Evolutionary conservation across 2,329 filamentous ascomycete genomes (phyloP).

Genomic region (Aureobasidium sp.): DNA sequence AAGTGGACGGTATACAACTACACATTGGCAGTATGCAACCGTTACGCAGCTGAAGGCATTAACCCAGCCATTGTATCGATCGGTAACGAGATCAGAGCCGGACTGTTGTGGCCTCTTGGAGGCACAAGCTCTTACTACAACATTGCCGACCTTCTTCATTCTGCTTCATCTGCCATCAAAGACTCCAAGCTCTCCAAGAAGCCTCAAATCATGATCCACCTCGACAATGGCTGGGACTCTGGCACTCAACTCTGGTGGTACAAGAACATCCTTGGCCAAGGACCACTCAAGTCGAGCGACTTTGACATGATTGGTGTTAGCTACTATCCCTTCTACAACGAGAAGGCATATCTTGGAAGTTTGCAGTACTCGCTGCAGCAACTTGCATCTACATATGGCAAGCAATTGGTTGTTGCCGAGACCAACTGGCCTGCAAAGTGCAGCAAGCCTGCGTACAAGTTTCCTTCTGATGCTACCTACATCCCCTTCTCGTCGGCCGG

Average conservation of each 20-base stretch:
- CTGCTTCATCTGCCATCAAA: slow-evolving; percentile 26
- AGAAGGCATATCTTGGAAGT: slow-evolving; percentile 23
- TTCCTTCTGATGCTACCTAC: slow-evolving; percentile 22
- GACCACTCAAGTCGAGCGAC: slow-evolving; percentile 21
- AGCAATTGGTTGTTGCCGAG: slow-evolving; percentile 24
- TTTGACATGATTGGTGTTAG: slow-evolving; percentile 27
- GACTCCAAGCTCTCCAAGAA: slow-evolving; percentile 20
- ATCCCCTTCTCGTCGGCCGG: slow-evolving; percentile 25
- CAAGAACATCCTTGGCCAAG: slow-evolving; percentile 23
- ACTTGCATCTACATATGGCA: slow-evolving; percentile 23
- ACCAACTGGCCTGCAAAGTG: slow-evolving; percentile 26
- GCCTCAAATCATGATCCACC: slow-evolving; percentile 28
- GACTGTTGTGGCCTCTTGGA: slow-evolving; percentile 31
- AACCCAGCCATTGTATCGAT: slow-evolving; percentile 34
- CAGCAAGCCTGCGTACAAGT: slow-evolving; percentile 22
- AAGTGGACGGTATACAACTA: slow-evolving; percentile 27
- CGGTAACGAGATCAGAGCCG: slow-evolving; percentile 33
- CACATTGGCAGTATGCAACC: slow-evolving; percentile 31
- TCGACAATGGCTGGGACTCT: slow-evolving; percentile 29
- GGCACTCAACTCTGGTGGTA: slow-evolving; percentile 27
- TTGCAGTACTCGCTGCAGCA: slow-evolving; percentile 21
- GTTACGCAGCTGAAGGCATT: slow-evolving; percentile 34
- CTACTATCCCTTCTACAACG: slow-evolving; percentile 28
- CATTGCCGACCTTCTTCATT: slow-evolving; percentile 28
- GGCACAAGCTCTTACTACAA: slow-evolving; percentile 27